Base-by-base conservation (phyloP, 2,329 filamentous ascomycete species). In the Fusarium sp. region DNA sequence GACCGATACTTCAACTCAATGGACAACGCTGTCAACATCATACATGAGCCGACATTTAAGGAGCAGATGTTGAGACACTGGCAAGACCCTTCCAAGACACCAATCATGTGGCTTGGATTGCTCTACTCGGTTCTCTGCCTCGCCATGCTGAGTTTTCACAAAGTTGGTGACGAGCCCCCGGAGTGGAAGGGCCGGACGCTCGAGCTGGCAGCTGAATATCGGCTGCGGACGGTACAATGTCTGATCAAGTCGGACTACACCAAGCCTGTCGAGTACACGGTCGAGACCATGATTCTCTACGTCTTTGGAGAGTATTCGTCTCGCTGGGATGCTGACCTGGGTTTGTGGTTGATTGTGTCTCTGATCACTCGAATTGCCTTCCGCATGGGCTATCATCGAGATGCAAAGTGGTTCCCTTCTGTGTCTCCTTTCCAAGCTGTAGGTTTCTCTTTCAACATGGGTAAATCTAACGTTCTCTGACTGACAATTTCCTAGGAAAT, bases 1-100 rank as follows among this genome's bases (percentile, higher is more conserved):
- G 92, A 92, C 70, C 91, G 96, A 69, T 99, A 97, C 80, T 98
- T 98, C 85, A 96, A 96, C 80, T 96, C 93, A 0, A 88, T 91
- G 83, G 90, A 92, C 72, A 90, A 89, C 42, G 87, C 89, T n/a
- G 90, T 91, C 80, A 92, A 90, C 79, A 91, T 96, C 73, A 89
- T 96, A 59, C 94, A 97, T 78, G 92, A 92, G 0, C 95, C 95
- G 12, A 95, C 94, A 0, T 98, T 98, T 78, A 91, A 96, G 78
- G 90, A 92, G 77, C 89, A 93, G 81, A 85, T 94, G 6, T 85
- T 86, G 31, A 82, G 80, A 9, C 89, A 92, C 79, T 96, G 93
- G 93, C 84, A 91, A 77, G 90, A 92, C 76, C 93, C 94, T 0
- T 88, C 88, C 16, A 92, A 93, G 74, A 92, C 93, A 6, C 89